Evolutionary conservation across 371 early-diverging fungal genomes (phyloP), one percentile per base, ranked within the genome.

Genomic region (Parasitella parasitica): DNA sequence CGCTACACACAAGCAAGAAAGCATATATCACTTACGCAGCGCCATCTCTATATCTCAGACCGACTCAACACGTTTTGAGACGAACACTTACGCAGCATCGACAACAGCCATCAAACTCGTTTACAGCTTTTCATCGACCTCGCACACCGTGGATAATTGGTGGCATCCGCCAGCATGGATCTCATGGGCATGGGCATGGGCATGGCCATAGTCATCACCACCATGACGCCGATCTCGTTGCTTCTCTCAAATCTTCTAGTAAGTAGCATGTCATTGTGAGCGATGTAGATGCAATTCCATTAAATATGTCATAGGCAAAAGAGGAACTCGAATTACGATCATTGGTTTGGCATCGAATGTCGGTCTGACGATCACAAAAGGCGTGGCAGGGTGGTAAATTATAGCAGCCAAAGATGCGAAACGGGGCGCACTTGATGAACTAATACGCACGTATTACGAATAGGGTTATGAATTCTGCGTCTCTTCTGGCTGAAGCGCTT

Each of bases 391-490:
- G 36, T 79, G 85, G 84, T 80, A 57, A 16, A n/a, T 41, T 22
- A n/a, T n/a, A n/a, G n/a, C n/a, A n/a, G n/a, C n/a, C n/a, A 43
- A 34, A 16, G 16, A 15, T 12, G 35, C 3, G n/a, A 6, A 28
- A 28, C 26, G 26, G 27, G 27, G 16, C 4, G 15, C 30, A 16
- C 38, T 39, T 32, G 13, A 35, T 24, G 8, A 38, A 12, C 37
- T 9, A 55, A 9, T n/a, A n/a, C n/a, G n/a, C n/a, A n/a, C 26
- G 22, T 54, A 7, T 32, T 32, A 3, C 52, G 54, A 38, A 49
- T 49, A 85, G 85, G 80, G 36, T 78, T 13, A 84, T 86, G 78
- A 85, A 89, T 73, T 89, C 89, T n/a, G 86, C 87, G 9, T 85
- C 90, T 8, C 67, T 90, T 43, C 39, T 90, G 30, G 90, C 90